These are phyloP conservation scores for Ceratocystis lukuohia DNA, from an alignment of 2,329 filamentous ascomycete species.

Conservation along the genomic window DNA sequence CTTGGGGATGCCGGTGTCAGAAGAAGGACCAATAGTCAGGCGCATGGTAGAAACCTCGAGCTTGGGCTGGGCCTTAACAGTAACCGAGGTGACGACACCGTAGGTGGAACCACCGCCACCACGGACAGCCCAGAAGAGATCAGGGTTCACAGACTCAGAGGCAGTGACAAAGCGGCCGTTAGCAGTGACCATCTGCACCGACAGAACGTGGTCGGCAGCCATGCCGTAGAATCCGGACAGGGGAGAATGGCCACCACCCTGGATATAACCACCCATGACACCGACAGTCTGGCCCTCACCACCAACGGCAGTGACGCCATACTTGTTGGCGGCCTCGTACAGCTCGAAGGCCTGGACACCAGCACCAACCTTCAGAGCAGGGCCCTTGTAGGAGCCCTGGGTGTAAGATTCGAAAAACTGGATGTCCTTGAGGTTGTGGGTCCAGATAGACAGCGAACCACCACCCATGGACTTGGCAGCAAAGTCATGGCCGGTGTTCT, in stretches of 20 bases:
- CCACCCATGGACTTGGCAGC: slow-evolving; percentile 30
- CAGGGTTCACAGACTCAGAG: slow-evolving; percentile 30
- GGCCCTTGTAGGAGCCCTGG: slow-evolving; percentile 33
- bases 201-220: slow-evolving; percentile 36
- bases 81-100: slow-evolving; percentile 31
- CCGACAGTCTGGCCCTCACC: slow-evolving; percentile 35
- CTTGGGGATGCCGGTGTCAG: slow-evolving; percentile 26
- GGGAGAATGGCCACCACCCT: slow-evolving; percentile 42
- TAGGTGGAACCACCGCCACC: slow-evolving; percentile 35
- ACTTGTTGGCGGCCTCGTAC: slow-evolving; percentile 27
- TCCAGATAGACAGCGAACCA: slow-evolving; percentile 31
- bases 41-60: slow-evolving; percentile 27
- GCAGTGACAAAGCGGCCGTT: slow-evolving; percentile 33
- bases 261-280: slow-evolving; percentile 41
- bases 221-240: slow-evolving; percentile 31
- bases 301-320: slow-evolving; percentile 20
- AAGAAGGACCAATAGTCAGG: slow-evolving; percentile 26
- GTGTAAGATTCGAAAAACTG: slow-evolving; percentile 31
- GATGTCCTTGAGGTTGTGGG: slow-evolving; percentile 30
- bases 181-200: slow-evolving; percentile 35
- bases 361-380: slow-evolving; percentile 40
- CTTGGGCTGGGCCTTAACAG: slow-evolving; percentile 27
- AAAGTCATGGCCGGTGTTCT: slow-evolving; percentile 41
- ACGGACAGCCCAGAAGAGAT: slow-evolving; percentile 38
- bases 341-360: slow-evolving; percentile 39